These are phyloP conservation scores for Neurospora sp. DNA, from an alignment of 495 filamentous ascomycete species.

Conservation along the genomic window DNA sequence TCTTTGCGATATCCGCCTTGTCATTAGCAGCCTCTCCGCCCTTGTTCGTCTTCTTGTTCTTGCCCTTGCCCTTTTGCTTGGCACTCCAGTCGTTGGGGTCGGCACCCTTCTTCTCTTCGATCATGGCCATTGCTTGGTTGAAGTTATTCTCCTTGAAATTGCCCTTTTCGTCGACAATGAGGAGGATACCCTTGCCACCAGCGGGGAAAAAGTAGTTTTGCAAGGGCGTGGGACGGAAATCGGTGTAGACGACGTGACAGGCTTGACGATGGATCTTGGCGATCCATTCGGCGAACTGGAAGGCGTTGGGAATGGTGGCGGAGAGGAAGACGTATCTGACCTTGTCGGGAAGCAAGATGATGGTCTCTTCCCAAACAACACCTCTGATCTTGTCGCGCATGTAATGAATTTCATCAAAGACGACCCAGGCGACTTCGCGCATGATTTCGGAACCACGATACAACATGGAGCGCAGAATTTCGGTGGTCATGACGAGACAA, in stretches of 20 bases:
- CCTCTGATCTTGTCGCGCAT: conserved; percentile 88
- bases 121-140: conserved; percentile 81
- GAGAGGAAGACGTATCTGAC: conserved; percentile 97
- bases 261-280: conserved; percentile 93
- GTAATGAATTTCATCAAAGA: conserved; percentile 98
- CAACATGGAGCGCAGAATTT: conserved; percentile 97
- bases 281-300: conserved; percentile 99
- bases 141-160: conserved; percentile 94
- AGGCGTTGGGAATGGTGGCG: conserved; percentile 97
- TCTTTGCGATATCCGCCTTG: conserved; percentile 84
- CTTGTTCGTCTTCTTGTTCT: conserved; percentile 83
- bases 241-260: conserved; percentile 96
- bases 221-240: conserved; percentile 90
- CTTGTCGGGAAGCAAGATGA: conserved; percentile 94
- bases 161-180: conserved; percentile 94
- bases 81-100: conserved; percentile 70
- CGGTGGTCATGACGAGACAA: conserved; percentile 97
- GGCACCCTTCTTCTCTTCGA: conserved; percentile 80
- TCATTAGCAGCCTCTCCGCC: conserved; percentile 57
- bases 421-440: conserved; percentile 95
- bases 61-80: conserved; percentile 74
- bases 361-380: conserved; percentile 98
- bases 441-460: conserved; percentile 98
- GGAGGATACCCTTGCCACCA: conserved; percentile 85
- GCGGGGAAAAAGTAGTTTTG: conserved; percentile 97